Percentiles rank a stretch among this genome's conserved stretches.
Conservation (phyloP, 2,329 filamentous ascomycete genomes). For the Dactylellina leptospora region DNA sequence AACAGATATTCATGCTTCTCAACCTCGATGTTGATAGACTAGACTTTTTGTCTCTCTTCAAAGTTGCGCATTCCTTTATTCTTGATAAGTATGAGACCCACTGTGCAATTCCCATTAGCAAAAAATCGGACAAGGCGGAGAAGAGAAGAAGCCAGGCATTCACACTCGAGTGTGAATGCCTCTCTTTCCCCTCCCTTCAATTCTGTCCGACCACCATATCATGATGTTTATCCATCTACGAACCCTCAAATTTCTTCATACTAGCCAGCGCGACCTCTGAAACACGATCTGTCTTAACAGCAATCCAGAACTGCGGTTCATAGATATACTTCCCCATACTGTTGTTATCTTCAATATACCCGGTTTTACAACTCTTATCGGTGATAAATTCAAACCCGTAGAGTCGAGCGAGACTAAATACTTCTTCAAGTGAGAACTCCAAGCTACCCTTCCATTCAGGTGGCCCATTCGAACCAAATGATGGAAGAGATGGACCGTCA, state of each 20-base stretch:
- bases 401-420: slow-evolving; percentile 75
- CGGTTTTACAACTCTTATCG: slow-evolving; percentile 71
- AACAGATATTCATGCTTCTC: too few relatives aligned
- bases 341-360: slow-evolving; percentile 84
- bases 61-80: too few relatives aligned
- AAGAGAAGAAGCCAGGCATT: too few relatives aligned
- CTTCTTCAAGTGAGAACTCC: slow-evolving; percentile 89
- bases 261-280: slow-evolving; percentile 13
- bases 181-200: background rate
- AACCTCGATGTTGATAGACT: too few relatives aligned
- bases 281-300: slow-evolving; percentile 69
- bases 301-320: slow-evolving; percentile 82
- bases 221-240: background rate
- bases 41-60: too few relatives aligned
- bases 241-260: slow-evolving; percentile 22
- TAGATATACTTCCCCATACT: slow-evolving; percentile 91
- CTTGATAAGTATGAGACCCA: too few relatives aligned
- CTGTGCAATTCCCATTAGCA: too few relatives aligned
- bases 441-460: slow-evolving; percentile 71
- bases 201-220: too few relatives aligned
- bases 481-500: background rate
- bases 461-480: slow-evolving; percentile 65
- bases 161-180: background rate
- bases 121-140: too few relatives aligned
- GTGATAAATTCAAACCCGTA: slow-evolving; percentile 80